Evolutionary conservation across 495 filamentous ascomycete species (phyloP).

Genomic region (Trichocladium uniseriatum): DNA sequence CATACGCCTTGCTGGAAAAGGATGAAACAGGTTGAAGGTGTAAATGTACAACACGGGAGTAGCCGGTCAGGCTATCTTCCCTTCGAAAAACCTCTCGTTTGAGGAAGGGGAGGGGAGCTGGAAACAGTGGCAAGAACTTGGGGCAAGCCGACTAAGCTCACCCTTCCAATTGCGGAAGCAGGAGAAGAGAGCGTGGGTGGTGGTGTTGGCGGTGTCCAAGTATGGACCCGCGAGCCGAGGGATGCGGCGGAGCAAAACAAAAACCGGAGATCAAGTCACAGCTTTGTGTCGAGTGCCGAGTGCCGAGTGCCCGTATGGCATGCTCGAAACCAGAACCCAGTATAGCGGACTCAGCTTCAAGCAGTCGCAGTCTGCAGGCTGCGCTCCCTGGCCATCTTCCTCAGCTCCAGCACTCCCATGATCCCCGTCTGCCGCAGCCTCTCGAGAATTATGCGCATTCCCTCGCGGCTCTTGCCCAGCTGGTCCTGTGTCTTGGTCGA

Average conservation of each 20-base stretch:
- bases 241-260: neutral
- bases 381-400: constrained; percentile 42
- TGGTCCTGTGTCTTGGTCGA: constrained; percentile 74
- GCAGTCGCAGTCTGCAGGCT: constrained; percentile 16
- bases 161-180: neutral
- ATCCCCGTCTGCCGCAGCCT: constrained; percentile 68
- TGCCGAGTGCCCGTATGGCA: neutral
- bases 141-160: neutral
- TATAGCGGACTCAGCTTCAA: neutral
- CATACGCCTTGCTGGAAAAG: constrained; percentile 7
- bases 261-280: neutral
- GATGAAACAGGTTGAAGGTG: constrained; percentile 7
- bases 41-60: constrained; percentile 11
- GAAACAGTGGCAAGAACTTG: neutral
- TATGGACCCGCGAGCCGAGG: neutral
- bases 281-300: neutral
- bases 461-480: constrained; percentile 79
- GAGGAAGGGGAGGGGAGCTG: neutral
- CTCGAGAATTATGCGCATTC: constrained; percentile 91
- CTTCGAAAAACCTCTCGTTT: neutral
- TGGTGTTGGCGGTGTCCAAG: neutral
- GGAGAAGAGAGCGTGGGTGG: neutral
- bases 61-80: neutral
- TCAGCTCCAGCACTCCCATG: constrained; percentile 77
- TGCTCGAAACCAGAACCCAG: neutral